These are phyloP conservation scores for Penicillium robsamsonii DNA, from an alignment of 495 filamentous ascomycete species.

Conservation along the genomic window DNA sequence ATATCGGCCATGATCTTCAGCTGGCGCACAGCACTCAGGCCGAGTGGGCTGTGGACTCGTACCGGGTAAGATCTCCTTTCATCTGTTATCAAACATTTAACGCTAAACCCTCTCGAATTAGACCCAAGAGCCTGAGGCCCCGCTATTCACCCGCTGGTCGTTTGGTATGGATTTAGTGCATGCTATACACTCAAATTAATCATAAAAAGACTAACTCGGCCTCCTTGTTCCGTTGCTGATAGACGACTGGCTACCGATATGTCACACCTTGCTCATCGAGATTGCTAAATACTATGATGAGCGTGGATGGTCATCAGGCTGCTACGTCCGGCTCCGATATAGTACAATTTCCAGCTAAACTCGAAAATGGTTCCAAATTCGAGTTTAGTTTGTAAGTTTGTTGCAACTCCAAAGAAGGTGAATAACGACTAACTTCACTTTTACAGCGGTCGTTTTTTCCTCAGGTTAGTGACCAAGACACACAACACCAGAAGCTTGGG, in stretches of 20 bases:
- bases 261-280: neutral
- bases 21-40: neutral
- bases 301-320: neutral
- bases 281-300: neutral
- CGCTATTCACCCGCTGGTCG: neutral
- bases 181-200: neutral
- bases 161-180: constrained; percentile 1
- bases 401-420: neutral
- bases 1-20: neutral
- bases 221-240: neutral
- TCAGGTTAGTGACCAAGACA: constrained; percentile 18
- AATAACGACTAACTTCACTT: constrained; percentile 1
- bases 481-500: neutral
- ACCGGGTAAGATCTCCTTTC: constrained; percentile 1
- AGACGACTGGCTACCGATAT: neutral
- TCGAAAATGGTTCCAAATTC: neutral
- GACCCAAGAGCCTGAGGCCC: neutral
- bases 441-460: constrained; percentile 21
- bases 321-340: neutral
- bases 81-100: neutral
- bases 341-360: neutral
- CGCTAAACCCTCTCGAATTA: constrained; percentile 3
- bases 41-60: neutral
- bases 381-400: constrained; percentile 4
- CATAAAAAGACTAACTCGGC: neutral